Base-by-base conservation (phyloP, 2,329 filamentous ascomycete genomes). In the Ophiocordyceps camponoti-rufipedis region DNA sequence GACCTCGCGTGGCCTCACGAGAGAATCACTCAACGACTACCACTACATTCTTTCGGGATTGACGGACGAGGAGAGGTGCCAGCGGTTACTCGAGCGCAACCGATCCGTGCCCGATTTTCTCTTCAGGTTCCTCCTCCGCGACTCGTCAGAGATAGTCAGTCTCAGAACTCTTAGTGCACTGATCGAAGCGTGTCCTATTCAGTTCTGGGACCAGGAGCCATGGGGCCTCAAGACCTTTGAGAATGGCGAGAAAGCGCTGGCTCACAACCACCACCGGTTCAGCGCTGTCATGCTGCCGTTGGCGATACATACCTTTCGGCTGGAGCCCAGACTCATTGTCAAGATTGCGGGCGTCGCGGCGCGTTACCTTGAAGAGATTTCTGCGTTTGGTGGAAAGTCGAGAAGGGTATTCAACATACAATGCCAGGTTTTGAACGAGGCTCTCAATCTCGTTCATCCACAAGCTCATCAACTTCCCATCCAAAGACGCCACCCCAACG, bases 291-390 rank as follows among this genome's bases (percentile, higher is more conserved):
- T 59, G 49, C 46, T 51, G 13, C 45, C 56, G 12, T 51, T 63
- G 9, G 52, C 53, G 18, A 46, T 51, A 16, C 61, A 63, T 43
- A 59, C 58, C 41, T 50, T 55, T 16, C 54, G 58, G 9, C 45
- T 61, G 32, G 61, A 63, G 45, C 57, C 60, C 7, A 55, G 61
- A 38, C 50, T 60, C 11, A 47, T 62, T 12, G 48, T 58, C n/a
- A 53, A 53, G 18, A 47, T 63, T 42, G 59, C 58, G 2, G 52
- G 55, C 1, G 44, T 53, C 9, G 54, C 56, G 7, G 52, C 54
- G 5, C 48, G 49, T 28, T 57, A 56, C n/a, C 55, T 63, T 10
- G 47, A 49, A 45, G 45, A 48, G 7, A 48, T 55, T 16, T 41
- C 52, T 31, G 42, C 49, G 6, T 44, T 44, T n/a, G 39, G 46